A percentile compares a stretch with the other conserved stretches of the same genome.
Conservation (phyloP, 2,329 filamentous ascomycete genomes). For the Botryotinia globosa region DNA sequence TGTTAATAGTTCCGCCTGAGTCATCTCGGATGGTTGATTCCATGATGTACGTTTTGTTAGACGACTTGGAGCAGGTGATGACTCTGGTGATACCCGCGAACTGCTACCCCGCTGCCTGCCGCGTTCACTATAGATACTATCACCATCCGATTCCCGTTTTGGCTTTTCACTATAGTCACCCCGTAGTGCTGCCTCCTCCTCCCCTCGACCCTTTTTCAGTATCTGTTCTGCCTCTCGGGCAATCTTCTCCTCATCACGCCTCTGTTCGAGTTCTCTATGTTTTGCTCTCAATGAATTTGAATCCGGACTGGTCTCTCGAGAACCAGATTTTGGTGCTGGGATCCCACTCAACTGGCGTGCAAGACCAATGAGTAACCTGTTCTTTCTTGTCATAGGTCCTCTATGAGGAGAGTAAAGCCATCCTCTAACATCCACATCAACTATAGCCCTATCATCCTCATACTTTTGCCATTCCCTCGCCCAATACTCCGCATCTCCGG, state of each 20-base stretch:
- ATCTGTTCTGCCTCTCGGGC: conserved; percentile 74
- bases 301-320: conserved; percentile 36
- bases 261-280: conserved; percentile 48
- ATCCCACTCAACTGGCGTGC: conserved; percentile 87
- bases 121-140: conserved; percentile 34
- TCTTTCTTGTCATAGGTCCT: conserved; percentile 82
- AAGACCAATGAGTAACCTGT: conserved; percentile 80
- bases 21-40: conserved; percentile 57
- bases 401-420: conserved; percentile 90
- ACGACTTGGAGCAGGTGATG: conserved; percentile 36
- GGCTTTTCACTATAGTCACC: conserved; percentile 73
- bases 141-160: conserved; percentile 44
- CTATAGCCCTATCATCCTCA: conserved; percentile 79
- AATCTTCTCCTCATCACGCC: conserved; percentile 62
- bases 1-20: conserved; percentile 67
- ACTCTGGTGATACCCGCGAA: conserved; percentile 30
- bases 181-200: conserved; percentile 66
- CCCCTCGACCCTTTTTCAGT: conserved; percentile 65
- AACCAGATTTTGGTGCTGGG: conserved; percentile 46
- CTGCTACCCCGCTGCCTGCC: conserved; percentile 24
- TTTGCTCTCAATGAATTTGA: conserved; percentile 31
- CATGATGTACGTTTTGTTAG: conserved; percentile 46
- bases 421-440: conserved; percentile 91
- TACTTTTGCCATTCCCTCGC: conserved; percentile 73
- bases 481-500: conserved; percentile 71